A percentile compares a stretch with the other conserved stretches of the same genome.
phyloP scores from a whole-genome alignment of 1,139 yeast genomes.

The Sugiyamaella paludigena region DNA sequence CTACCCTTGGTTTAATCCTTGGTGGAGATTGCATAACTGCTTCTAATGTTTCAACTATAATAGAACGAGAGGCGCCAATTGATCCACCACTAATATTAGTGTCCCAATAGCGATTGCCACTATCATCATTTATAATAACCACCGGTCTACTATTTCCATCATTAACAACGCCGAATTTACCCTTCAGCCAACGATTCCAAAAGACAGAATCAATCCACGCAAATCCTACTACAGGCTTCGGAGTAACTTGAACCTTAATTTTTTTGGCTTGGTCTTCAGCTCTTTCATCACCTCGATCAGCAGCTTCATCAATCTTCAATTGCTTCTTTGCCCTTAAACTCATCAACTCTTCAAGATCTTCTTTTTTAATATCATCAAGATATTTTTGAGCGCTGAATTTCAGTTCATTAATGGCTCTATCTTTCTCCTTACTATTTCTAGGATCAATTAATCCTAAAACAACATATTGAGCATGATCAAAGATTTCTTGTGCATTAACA shows the following conservation, averaged over 20 bases:
- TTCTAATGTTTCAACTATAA: constrained; percentile 33
- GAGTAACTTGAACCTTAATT: constrained; percentile 30
- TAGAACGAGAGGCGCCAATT: constrained; percentile 30
- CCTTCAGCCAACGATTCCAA: constrained; percentile 39
- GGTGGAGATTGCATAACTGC: constrained; percentile 27
- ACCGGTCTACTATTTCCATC: constrained; percentile 11
- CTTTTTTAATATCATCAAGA: constrained; percentile 28
- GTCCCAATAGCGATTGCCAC: constrained; percentile 36
- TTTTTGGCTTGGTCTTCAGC: constrained; percentile 36
- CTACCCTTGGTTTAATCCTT: constrained; percentile 29
- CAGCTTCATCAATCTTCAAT: constrained; percentile 37
- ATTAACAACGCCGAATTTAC: constrained; percentile 33
- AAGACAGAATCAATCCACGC: constrained; percentile 41
- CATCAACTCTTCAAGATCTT: constrained; percentile 31
- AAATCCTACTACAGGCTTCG: constrained; percentile 35
- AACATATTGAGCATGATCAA: constrained; percentile 32
- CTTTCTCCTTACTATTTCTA: constrained; percentile 29
- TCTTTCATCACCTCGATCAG: constrained; percentile 34
- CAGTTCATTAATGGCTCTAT: constrained; percentile 32
- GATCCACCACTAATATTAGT: constrained; percentile 27
- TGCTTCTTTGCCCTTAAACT: constrained; percentile 37
- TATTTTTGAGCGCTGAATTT: constrained; percentile 34
- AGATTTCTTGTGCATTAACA: constrained; percentile 35
- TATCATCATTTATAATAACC: constrained; percentile 35
- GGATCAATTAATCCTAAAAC: constrained; percentile 38